phyloP scores from a whole-genome alignment of 768 basidiomycete genomes.

The Leccinellum rugosiceps region DNA sequence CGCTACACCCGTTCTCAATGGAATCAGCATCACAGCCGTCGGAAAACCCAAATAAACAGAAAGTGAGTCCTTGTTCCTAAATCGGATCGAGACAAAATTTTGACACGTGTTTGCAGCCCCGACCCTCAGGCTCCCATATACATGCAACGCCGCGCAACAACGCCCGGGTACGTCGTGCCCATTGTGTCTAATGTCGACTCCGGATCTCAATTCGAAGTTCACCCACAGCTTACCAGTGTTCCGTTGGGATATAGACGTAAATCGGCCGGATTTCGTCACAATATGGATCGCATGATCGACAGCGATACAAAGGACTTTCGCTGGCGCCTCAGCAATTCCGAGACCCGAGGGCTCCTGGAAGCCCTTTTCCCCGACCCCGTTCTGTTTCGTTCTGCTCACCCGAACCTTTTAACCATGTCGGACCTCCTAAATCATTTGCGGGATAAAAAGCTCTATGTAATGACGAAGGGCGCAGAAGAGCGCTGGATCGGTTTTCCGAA shows the following conservation, averaged over 20 bases:
- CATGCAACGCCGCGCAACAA: not conserved
- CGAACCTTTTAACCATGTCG: not conserved
- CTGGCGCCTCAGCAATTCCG: not conserved
- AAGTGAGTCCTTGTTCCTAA: not conserved
- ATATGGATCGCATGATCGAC: not conserved
- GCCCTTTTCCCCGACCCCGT: not conserved
- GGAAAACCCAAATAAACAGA: not conserved
- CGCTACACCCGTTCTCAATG: too few relatives aligned
- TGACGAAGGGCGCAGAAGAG: not conserved
- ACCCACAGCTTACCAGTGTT: not conserved
- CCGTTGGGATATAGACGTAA: not conserved
- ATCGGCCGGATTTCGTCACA: not conserved
- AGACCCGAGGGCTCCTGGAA: not conserved
- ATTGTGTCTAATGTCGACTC: not conserved
- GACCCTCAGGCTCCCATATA: not conserved
- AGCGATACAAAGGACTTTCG: not conserved
- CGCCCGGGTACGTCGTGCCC: not conserved
- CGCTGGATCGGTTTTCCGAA: not conserved
- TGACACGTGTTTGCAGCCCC: not conserved
- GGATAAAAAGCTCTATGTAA: not conserved
- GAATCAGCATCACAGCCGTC: too few relatives aligned
- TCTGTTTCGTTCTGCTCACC: not conserved
- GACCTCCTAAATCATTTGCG: not conserved
- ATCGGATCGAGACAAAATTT: not conserved
- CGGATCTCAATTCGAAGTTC: not conserved